Base-by-base conservation (phyloP, 129 eudicot genomes). In the Lonicera japonica region DNA sequence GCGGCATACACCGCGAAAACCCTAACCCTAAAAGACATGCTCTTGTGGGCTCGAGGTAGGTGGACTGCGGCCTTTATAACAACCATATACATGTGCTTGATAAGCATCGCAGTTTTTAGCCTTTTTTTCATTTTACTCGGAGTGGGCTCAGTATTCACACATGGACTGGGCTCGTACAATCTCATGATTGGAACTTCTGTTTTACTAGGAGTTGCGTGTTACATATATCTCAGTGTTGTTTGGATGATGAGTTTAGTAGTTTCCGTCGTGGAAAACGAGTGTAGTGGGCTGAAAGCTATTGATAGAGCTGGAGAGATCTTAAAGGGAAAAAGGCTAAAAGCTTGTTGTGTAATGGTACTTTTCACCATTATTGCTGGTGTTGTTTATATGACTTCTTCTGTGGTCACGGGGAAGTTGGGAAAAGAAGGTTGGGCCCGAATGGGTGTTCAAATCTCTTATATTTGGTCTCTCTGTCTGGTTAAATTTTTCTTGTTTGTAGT, bases 271-370 rank as follows among this genome's bases (percentile, higher is more conserved):
- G 80, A 70, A 29, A 40, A 61, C 22, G 34, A 65, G 39, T 43
- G 63, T 12, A 43, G 72, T 70, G 80, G 82, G 18, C 53, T 61
- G 39, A 66, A 66, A 34, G 73, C 81, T 23, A 66, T 76, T 17
- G 51, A 23, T 50, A 66, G 66, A 76, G 77, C 81, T 0, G 15
- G 40, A 11, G 70, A 70, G 11, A 56, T 76, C 50, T 46, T 61
- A 65, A 71, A 70, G 52, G 61, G 66, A 17, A 71, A 36, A 23
- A 56, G 56, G 39, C 9, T 48, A 22, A 65, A 71, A 59, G 68
- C 56, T 11, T 59, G 11, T 29, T 6, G 64, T 11, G 12, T 59
- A 24, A 70, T 58, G 46, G 15, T 70, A 34, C 38, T 76, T n/a
- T 58, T 54, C 53, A 22, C 50, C 58, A n/a, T 47, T 5, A 68